A percentile compares a stretch with the other conserved stretches of the same genome.
These are phyloP conservation scores for Zasmidium citrigriseum DNA, from an alignment of 2,329 filamentous ascomycete species.

Conservation along the genomic window DNA sequence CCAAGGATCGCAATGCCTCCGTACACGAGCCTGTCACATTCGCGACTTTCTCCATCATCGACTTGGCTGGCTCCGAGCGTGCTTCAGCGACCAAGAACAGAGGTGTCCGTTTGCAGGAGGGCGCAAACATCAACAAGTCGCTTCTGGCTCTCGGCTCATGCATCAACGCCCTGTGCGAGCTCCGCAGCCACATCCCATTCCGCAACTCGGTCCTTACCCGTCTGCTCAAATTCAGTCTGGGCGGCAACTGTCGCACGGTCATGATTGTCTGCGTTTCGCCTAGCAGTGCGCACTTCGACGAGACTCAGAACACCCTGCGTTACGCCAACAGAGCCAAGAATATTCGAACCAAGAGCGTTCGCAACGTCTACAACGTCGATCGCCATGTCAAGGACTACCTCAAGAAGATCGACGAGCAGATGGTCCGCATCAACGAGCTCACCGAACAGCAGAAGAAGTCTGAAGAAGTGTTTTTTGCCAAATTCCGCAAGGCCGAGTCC, in stretches of 20 bases:
- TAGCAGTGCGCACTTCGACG: slow-evolving; percentile 94
- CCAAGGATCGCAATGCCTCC: slow-evolving; percentile 89
- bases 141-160: slow-evolving; percentile 91
- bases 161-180: slow-evolving; percentile 96
- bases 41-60: slow-evolving; percentile 97
- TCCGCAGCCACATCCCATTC: slow-evolving; percentile 92
- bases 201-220: slow-evolving; percentile 96
- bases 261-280: slow-evolving; percentile 99
- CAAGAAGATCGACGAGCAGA: slow-evolving; percentile 98
- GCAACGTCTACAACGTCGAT: slow-evolving; percentile 98
- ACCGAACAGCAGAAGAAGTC: slow-evolving; percentile 90
- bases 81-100: slow-evolving; percentile 96
- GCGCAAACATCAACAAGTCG: slow-evolving; percentile 99
- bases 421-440: slow-evolving; percentile 93
- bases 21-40: slow-evolving; percentile 96
- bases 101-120: slow-evolving; percentile 85
- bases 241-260: slow-evolving; percentile 97
- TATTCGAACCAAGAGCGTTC: slow-evolving; percentile 98
- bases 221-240: slow-evolving; percentile 92
- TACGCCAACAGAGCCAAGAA: slow-evolving; percentile 99
- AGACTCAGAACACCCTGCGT: slow-evolving; percentile 95
- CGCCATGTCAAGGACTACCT: slow-evolving; percentile 98
- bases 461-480: slow-evolving; percentile 77
- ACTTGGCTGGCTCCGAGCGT: slow-evolving; percentile 91
- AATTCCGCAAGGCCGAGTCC: slow-evolving; percentile 87